A percentile compares a stretch with the other conserved stretches of the same genome.
Conservation (phyloP, 2,329 filamentous ascomycete species). For the Venturia carpophila region DNA sequence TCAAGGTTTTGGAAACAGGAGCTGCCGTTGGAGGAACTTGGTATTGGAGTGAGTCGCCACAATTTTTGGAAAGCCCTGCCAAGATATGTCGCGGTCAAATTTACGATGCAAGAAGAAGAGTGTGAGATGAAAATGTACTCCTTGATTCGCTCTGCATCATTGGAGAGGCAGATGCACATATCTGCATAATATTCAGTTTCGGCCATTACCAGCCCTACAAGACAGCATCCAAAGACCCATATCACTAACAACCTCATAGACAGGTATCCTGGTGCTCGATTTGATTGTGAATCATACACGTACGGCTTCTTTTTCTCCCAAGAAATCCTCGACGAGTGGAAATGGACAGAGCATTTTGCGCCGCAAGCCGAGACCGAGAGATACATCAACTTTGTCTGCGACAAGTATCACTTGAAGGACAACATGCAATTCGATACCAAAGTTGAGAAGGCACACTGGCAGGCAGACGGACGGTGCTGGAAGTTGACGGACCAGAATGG, state of each 20-base stretch:
- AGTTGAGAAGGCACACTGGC: conserved; percentile 49
- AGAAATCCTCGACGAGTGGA: conserved; percentile 37
- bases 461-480: conserved; percentile 44
- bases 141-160: not conserved
- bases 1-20: conserved; percentile 36
- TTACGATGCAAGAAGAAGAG: not conserved
- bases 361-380: conserved; percentile 53
- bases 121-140: not conserved
- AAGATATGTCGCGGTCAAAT: not conserved
- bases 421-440: conserved; percentile 51
- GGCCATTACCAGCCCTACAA: not conserved
- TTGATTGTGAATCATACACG: conserved; percentile 41
- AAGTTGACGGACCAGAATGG: conserved; percentile 46
- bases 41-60: conserved; percentile 23
- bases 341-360: conserved; percentile 53
- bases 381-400: conserved; percentile 45
- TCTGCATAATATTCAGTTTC: not conserved
- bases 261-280: conserved; percentile 40
- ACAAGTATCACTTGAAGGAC: conserved; percentile 47
- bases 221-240: not conserved
- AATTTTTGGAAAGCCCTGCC: not conserved
- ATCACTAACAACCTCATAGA: conserved; percentile 32
- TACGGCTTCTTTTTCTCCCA: conserved; percentile 40
- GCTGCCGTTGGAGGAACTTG: conserved; percentile 41
- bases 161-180: too few relatives aligned